Base-by-base conservation (phyloP, 768 basidiomycete species). In the Trametes meyenii region DNA sequence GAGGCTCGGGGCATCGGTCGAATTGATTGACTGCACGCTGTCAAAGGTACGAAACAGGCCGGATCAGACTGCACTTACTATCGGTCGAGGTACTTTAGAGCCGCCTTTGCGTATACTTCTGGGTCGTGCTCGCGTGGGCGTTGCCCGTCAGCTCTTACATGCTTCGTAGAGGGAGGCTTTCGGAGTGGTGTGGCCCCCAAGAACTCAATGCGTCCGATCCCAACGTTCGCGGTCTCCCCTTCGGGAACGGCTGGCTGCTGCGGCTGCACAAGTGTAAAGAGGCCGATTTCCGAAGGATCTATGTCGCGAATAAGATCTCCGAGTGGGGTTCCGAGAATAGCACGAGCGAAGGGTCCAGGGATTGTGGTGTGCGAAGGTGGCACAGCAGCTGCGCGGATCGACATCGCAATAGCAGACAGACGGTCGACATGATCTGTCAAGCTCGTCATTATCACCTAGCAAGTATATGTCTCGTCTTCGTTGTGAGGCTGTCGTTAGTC, bases 281-380 rank as follows among this genome's bases (percentile, higher is more conserved):
- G 83, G 39, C 90, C 90, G 26, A 91, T 80, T 69, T 93, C 91
- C 5, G 90, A 85, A 10, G 86, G 78, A 65, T 92, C 90, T 62
- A 87, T 79, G 67, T 92, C 91, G 68, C 91, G 89, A 62, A 92
- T 90, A 62, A 92, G 84, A 68, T 92, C 87, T 44, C 86, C 86
- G 10, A 92, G 81, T 52, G 81, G 74, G 0, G 85, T 79, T 19
- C 79, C 65, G 24, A 93, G 84, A 10, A 91, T 81, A 3, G 91
- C 89, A 54, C 71, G 75, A 5, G 88, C 83, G 69, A 92, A 92
- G 2, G 83, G 83, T 10, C 79, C 71, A 0, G 78, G 54, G 23
- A 59, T 53, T 5, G 66, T 17, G 24, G 21, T 43, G 2, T 39
- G 50, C 5, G 60, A 58, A 19, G 61, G 19, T 2, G 66, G 57